Percentiles rank a stretch among this genome's conserved stretches.
phyloP scores from a whole-genome alignment of 1,139 yeast species.

The Meyerozyma sp. region DNA sequence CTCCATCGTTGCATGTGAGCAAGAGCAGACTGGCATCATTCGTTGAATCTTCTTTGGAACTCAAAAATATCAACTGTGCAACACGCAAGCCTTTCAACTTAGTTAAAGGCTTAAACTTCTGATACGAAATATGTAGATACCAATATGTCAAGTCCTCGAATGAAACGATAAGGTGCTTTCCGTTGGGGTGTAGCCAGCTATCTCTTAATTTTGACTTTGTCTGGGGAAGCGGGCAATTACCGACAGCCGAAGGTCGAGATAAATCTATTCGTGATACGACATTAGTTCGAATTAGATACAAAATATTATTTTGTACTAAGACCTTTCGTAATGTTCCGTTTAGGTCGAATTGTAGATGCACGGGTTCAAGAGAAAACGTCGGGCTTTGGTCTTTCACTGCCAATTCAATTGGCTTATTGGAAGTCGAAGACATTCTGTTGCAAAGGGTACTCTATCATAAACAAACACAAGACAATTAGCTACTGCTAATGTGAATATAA shows the following conservation, averaged over 20 bases:
- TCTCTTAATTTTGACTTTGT: conserved; percentile 8
- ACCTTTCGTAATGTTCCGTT: conserved; percentile 20
- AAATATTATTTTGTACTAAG: conserved; percentile 26
- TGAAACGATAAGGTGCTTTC: conserved; percentile 30
- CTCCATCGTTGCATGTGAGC: conserved; percentile 25
- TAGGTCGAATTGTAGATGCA: conserved; percentile 38
- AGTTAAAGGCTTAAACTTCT: conserved; percentile 28
- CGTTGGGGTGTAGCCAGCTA: conserved; percentile 38
- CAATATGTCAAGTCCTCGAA: conserved; percentile 19
- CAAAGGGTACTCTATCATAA: neutral
- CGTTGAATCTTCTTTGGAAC: conserved; percentile 4
- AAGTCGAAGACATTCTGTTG: neutral
- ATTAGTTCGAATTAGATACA: conserved; percentile 26
- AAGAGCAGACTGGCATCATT: conserved; percentile 20
- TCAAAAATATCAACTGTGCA: conserved; percentile 19
- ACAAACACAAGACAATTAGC: neutral
- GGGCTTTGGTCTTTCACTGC: conserved; percentile 12
- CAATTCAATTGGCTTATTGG: neutral
- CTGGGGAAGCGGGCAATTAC: conserved; percentile 20
- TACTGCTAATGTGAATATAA: neutral
- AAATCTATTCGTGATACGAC: conserved; percentile 29
- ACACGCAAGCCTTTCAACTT: conserved; percentile 27
- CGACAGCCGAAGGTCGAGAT: conserved; percentile 31
- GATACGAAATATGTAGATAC: conserved; percentile 28
- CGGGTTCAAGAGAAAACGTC: conserved; percentile 32